Percentiles rank a stretch among this genome's conserved stretches.
Conservation (phyloP, 768 basidiomycete species). For the Boletus sp. region DNA sequence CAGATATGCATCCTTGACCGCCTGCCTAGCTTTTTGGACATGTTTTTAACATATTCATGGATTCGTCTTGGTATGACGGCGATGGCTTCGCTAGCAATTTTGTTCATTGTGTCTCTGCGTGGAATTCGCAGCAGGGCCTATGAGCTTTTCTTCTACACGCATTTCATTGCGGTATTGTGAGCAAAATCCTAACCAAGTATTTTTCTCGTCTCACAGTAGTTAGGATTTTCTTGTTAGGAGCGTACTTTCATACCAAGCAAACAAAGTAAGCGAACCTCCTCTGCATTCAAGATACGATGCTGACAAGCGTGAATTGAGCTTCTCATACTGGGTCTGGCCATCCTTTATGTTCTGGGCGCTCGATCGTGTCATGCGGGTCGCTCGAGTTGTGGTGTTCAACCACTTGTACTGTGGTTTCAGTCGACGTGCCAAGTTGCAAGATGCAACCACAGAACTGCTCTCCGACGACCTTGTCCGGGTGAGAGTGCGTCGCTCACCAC, state of each 20-base stretch:
- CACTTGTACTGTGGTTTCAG: conserved; percentile 37
- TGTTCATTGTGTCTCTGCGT: conserved; percentile 48
- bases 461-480: conserved; percentile 49
- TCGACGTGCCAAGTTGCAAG: conserved; percentile 26
- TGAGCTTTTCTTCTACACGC: conserved; percentile 51
- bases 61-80: conserved; percentile 38
- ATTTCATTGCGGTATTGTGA: conserved; percentile 45
- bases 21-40: not conserved
- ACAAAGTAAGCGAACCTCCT: conserved; percentile 8
- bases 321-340: conserved; percentile 32
- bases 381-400: conserved; percentile 46
- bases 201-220: conserved; percentile 5
- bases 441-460: conserved; percentile 43
- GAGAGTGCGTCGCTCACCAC: conserved; percentile 41
- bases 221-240: conserved; percentile 37
- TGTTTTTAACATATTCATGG: conserved; percentile 10
- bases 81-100: conserved; percentile 38
- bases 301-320: conserved; percentile 5
- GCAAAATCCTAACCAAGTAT: not conserved
- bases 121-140: conserved; percentile 46
- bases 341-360: conserved; percentile 36
- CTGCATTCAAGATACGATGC: not conserved
- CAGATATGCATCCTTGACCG: not conserved
- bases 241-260: conserved; percentile 41
- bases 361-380: conserved; percentile 49